Conservation (phyloP, 441 rosid species). For the Croton laevigatus region DNA sequence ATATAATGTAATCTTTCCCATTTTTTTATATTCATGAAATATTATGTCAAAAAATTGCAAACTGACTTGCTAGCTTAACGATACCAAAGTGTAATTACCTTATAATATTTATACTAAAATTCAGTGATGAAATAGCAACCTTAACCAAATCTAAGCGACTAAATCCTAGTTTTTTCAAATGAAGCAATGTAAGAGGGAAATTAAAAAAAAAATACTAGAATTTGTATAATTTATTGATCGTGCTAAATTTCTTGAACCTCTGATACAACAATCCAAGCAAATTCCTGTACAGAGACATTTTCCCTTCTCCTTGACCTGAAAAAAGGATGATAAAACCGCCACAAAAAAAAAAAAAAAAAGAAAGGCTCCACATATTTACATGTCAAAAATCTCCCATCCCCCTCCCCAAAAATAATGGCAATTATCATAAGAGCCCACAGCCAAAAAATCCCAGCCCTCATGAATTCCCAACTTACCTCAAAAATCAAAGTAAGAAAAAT, state of each 20-base stretch:
- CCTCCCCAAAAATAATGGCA: constrained; percentile 12
- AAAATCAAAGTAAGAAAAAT: constrained; percentile 22
- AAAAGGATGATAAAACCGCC: constrained; percentile 12
- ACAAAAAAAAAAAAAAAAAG: too few species aligned
- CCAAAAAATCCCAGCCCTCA: constrained; percentile 41
- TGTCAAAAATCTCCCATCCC: constrained; percentile 23
- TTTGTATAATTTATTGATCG: constrained; percentile 30
- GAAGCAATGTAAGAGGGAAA: background rate
- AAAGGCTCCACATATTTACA: constrained; percentile 42
- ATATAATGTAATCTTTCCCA: too few species aligned
- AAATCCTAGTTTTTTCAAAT: too few species aligned
- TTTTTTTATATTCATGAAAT: too few species aligned
- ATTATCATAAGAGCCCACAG: constrained; percentile 26
- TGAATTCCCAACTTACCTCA: constrained; percentile 21
- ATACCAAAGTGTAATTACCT: too few species aligned
- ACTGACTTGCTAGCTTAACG: too few species aligned
- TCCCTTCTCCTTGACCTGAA: constrained; percentile 8
- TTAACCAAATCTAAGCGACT: too few species aligned
- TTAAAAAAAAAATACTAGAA: constrained; percentile 1
- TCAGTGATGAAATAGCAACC: too few species aligned
- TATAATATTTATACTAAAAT: too few species aligned
- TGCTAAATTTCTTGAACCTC: constrained; percentile 24
- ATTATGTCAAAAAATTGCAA: too few species aligned
- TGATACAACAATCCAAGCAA: constrained; percentile 34
- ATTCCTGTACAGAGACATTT: constrained; percentile 40